Percentiles rank a stretch among this genome's conserved stretches.
Evolutionary conservation across 2,329 filamentous ascomycete species (phyloP).

Genomic region (Colletotrichum gigasporum): DNA sequence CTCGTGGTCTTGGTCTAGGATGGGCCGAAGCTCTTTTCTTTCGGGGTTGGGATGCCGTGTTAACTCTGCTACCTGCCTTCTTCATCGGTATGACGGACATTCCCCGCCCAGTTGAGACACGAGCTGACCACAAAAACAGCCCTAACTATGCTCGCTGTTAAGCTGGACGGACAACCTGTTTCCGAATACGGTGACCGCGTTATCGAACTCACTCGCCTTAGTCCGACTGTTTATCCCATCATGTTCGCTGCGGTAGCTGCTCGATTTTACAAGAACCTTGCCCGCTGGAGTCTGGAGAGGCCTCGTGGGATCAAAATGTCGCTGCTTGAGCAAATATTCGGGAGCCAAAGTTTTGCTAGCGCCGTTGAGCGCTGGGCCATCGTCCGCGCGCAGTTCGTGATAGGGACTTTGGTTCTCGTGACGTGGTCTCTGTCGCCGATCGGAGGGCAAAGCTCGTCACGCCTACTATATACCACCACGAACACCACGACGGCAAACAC

Average conservation of each 20-base stretch:
- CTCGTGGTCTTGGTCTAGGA: no score
- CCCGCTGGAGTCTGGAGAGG: not conserved
- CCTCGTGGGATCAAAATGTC: not conserved
- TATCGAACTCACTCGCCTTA: conserved; percentile 8
- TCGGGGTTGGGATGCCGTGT: no score
- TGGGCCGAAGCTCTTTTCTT: no score
- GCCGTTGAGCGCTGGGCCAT: not conserved
- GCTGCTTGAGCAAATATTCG: conserved; percentile 7
- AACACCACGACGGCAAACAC: not conserved
- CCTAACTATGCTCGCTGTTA: no score
- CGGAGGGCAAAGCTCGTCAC: not conserved
- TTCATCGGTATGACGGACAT: no score
- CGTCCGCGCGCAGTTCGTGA: not conserved
- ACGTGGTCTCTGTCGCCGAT: conserved; percentile 14
- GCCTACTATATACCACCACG: not conserved
- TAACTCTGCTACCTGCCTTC: no score
- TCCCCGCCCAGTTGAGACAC: no score
- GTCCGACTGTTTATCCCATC: conserved; percentile 9
- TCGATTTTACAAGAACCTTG: not conserved
- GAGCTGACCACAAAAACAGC: no score
- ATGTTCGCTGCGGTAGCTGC: conserved; percentile 11
- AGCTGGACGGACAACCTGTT: no score
- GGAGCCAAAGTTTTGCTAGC: conserved; percentile 18
- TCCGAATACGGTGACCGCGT: not conserved
- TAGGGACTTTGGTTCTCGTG: not conserved